A percentile compares a stretch with the other conserved stretches of the same genome.
These are phyloP conservation scores for Kuraishia molischiana DNA, from an alignment of 805 yeast genomes.

Conservation along the genomic window DNA sequence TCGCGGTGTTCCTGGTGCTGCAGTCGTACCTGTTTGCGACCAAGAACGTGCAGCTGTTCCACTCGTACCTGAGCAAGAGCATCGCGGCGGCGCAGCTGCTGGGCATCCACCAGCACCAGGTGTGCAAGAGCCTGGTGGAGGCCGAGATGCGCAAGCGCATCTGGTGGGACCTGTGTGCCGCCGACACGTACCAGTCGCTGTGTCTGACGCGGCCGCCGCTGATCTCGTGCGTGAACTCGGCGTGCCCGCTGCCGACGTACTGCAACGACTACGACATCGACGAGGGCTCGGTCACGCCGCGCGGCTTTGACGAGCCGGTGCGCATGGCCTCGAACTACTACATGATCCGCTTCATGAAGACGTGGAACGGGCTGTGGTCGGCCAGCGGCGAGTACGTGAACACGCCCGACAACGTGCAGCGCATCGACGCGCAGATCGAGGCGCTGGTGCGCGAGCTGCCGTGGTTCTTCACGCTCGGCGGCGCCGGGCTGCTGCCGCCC, in stretches of 20 bases:
- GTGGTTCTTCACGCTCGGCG: constrained; percentile 8
- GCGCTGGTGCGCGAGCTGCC: constrained; percentile 6
- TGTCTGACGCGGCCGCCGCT: constrained; percentile 8
- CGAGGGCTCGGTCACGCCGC: constrained; percentile 2
- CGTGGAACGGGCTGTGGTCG: constrained; percentile 12
- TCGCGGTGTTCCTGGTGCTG: constrained; percentile 5
- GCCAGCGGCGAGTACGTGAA: constrained; percentile 1
- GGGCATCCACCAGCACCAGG: constrained; percentile 5
- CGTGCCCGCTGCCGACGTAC: constrained; percentile 22
- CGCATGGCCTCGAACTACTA: constrained; percentile 9
- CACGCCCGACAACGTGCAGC: constrained; percentile 2
- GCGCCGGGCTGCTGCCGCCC: constrained; percentile 1
- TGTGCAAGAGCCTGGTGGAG: constrained; percentile 1
- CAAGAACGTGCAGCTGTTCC: constrained; percentile 1
- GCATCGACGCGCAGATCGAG: constrained; percentile 5
- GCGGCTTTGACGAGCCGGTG: constrained; percentile 8
- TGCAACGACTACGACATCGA: constrained; percentile 18
- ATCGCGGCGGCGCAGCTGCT: constrained; percentile 7
- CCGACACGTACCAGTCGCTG: constrained; percentile 10
- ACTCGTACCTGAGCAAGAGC: constrained; percentile 5
- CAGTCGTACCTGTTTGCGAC: constrained; percentile 3
- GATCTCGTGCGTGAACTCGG: constrained; percentile 11
- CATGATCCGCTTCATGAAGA: constrained; percentile 8
- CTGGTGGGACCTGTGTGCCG: constrained; percentile 15
- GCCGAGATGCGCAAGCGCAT: constrained; percentile 20